These are phyloP conservation scores for Rhizopogon vesiculosus DNA, from an alignment of 768 basidiomycete genomes.

Conservation along the genomic window DNA sequence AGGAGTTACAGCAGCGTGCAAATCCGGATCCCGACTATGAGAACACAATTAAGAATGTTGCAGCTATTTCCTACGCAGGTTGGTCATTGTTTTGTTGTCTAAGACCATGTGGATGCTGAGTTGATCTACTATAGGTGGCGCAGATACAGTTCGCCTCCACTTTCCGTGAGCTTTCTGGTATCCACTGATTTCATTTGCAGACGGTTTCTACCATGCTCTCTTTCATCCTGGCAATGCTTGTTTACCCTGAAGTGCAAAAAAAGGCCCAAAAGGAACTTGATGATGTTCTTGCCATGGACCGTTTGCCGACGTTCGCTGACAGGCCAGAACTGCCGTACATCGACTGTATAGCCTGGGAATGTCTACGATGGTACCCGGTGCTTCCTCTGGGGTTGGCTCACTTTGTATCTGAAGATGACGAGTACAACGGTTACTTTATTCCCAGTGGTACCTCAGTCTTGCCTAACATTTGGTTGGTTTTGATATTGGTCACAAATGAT, in stretches of 20 bases:
- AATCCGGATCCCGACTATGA: conserved; percentile 30
- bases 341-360: conserved; percentile 27
- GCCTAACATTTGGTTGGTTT: conserved; percentile 41
- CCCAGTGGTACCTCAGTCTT: conserved; percentile 41
- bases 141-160: conserved; percentile 17
- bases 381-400: conserved; percentile 17
- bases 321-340: conserved; percentile 39
- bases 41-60: conserved; percentile 44
- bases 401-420: conserved; percentile 34
- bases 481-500: conserved; percentile 4
- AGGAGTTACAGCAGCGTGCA: conserved; percentile 22
- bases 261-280: conserved; percentile 52
- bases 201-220: conserved; percentile 45
- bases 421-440: conserved; percentile 39
- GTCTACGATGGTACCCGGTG: conserved; percentile 42
- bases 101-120: conserved; percentile 3
- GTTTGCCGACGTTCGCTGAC: conserved; percentile 41
- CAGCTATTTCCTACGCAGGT: conserved; percentile 46
- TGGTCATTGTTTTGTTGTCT: conserved; percentile 6
- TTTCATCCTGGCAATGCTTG: conserved; percentile 51
- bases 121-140: conserved; percentile 12
- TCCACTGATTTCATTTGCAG: conserved; percentile 25
- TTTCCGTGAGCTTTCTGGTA: conserved; percentile 20
- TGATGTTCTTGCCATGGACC: conserved; percentile 34
- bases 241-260: conserved; percentile 44